These are phyloP conservation scores for Ceratocystis cubensis DNA, from an alignment of 2,329 filamentous ascomycete species.

Conservation along the genomic window DNA sequence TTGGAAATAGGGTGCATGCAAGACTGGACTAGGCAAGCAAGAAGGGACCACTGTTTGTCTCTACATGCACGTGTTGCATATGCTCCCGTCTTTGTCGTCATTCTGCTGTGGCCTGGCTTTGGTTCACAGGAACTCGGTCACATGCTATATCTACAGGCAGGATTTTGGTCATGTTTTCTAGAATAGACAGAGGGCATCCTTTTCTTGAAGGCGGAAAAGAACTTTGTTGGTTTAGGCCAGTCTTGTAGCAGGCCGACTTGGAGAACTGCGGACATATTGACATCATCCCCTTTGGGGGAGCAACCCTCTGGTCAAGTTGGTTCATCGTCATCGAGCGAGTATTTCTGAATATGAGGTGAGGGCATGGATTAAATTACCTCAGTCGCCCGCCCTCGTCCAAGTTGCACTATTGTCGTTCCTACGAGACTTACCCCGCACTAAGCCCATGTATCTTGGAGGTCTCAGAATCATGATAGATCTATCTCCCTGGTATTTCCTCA, in stretches of 20 bases:
- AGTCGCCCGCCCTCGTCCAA: not conserved
- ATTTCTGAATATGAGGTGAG: not conserved
- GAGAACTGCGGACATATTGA: not conserved
- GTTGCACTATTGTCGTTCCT: constrained; percentile 1
- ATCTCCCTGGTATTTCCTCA: not conserved
- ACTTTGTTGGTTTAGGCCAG: not conserved
- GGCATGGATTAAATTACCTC: not conserved
- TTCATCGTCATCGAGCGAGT: not conserved
- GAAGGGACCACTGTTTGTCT: too few relatives aligned
- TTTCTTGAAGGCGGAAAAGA: not conserved
- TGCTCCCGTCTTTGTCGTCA: too few relatives aligned
- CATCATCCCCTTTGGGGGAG: not conserved
- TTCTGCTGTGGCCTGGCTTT: too few relatives aligned
- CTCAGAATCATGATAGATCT: not conserved
- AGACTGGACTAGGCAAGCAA: too few relatives aligned
- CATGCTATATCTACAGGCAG: not conserved
- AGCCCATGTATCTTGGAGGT: not conserved
- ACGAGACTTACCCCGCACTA: not conserved
- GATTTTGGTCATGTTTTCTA: not conserved
- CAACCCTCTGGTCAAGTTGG: not conserved
- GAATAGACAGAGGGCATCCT: not conserved
- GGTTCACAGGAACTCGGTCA: not conserved
- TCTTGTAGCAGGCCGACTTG: not conserved
- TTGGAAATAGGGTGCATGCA: too few relatives aligned
- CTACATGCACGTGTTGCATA: too few relatives aligned